Base-by-base conservation (phyloP, 306 rosid species). In the Pueraria montana region DNA sequence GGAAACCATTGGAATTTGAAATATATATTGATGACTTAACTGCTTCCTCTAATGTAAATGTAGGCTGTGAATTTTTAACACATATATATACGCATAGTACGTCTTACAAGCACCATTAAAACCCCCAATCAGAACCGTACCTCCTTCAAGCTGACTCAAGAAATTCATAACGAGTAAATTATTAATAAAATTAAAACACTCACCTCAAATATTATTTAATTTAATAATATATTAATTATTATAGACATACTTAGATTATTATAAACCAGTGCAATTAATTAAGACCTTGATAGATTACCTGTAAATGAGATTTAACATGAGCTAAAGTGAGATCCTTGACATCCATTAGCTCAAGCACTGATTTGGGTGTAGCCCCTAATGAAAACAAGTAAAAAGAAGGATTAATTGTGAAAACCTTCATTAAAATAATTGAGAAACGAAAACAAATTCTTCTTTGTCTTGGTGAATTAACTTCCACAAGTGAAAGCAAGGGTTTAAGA, bases 321-420 rank as follows among this genome's bases (percentile, higher is more conserved):
- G 99, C 99, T 74, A 96, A 90, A 68, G 99, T 96, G 86, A 96
- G 96, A 96, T 96, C 99, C 87, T 96, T 96, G 46, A 91, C 99
- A 96, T 96, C 99, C 99, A 96, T 96, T 62, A 96, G 99, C 90
- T 96, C 99, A 85, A 96, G 99, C 87, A 96, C 99, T 81, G 99
- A 96, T 84, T 96, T 96, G 5, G 99, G 99, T 4, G 99, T 96
- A 43, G 99, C 99, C 87, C 99, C 99, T 96, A 77, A 67, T 8
- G 46, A 73, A 73, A 52, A 61, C 8, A 20, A 59, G 13, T 12
- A 46, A 20, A 20, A 52, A 67, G 66, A 76, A 70, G 34, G 38
- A 65, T 78, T 72, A 84, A 53, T 66, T 23, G 16, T 6, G 7
- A 16, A 32, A 36, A 45, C 24, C n/a, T 27, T 30, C 42, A 14